A percentile compares a stretch with the other conserved stretches of the same genome.
These are phyloP conservation scores for Dittrichia graveolens DNA, from an alignment of 129 eudicot genomes.

Conservation along the genomic window DNA sequence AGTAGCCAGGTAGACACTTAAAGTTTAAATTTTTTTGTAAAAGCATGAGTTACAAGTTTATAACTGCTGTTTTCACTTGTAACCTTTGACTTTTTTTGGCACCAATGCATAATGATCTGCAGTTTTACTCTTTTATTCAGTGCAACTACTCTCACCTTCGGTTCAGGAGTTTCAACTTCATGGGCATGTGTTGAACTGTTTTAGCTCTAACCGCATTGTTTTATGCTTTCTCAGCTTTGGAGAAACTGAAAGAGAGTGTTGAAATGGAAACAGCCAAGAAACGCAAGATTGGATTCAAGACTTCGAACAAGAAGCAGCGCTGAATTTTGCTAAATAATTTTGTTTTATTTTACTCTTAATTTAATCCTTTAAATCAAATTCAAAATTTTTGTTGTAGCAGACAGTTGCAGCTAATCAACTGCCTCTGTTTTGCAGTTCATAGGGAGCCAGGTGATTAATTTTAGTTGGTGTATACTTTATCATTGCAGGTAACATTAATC, in stretches of 20 bases:
- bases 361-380: not conserved
- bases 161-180: not conserved
- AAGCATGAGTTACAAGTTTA: not conserved
- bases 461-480: constrained; percentile 22
- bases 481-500: constrained; percentile 16
- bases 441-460: constrained; percentile 26
- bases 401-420: constrained; percentile 24
- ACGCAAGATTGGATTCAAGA: constrained; percentile 46
- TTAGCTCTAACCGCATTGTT: constrained; percentile 11
- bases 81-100: not conserved
- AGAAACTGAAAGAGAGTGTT: constrained; percentile 70
- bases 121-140: not conserved
- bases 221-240: constrained; percentile 59
- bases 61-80: not conserved
- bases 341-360: not conserved
- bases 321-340: constrained; percentile 24
- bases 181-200: not conserved
- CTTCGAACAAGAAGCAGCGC: constrained; percentile 34
- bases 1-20: not conserved
- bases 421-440: constrained; percentile 42
- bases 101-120: no score
- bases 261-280: constrained; percentile 58
- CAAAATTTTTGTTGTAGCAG: constrained; percentile 17
- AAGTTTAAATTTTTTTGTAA: not conserved
- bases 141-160: not conserved